Conservation (phyloP, 2,329 filamentous ascomycete genomes). For the Bipolaris oryzae region DNA sequence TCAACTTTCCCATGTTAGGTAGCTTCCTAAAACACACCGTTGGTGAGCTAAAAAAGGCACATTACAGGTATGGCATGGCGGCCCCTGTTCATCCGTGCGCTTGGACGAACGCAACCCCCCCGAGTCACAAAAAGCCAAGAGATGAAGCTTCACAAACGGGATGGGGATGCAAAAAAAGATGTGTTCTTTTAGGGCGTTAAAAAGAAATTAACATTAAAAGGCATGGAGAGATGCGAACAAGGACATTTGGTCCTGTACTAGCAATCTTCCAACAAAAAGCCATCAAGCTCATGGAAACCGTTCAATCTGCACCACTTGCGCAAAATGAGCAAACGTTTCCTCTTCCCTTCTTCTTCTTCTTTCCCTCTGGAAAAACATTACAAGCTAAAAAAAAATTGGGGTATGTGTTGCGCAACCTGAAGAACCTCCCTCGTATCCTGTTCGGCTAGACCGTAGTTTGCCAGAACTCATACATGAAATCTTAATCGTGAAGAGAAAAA, state of each 20-base stretch:
- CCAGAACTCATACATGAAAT: conserved; percentile 6
- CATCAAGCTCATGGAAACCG: neutral
- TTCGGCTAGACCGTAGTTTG: neutral
- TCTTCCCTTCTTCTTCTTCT: neutral
- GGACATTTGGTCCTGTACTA: neutral
- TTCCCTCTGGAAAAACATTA: conserved; percentile 8
- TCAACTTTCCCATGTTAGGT: too few relatives aligned
- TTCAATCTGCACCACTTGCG: neutral
- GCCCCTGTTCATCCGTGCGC: too few relatives aligned
- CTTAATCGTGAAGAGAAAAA: conserved; percentile 1
- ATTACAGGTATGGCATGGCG: too few relatives aligned
- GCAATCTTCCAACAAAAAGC: neutral
- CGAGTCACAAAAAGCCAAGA: too few relatives aligned
- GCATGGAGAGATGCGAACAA: neutral
- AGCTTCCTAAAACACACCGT: too few relatives aligned
- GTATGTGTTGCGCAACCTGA: neutral
- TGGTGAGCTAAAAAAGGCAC: too few relatives aligned
- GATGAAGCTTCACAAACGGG: neutral
- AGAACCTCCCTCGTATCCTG: conserved; percentile 1
- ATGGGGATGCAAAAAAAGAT: neutral
- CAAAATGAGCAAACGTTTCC: neutral
- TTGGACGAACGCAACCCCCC: too few relatives aligned
- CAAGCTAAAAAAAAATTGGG: conserved; percentile 2
- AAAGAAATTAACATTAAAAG: conserved; percentile 1
- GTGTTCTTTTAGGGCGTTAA: neutral